Percentiles rank a stretch among this genome's conserved stretches.
Evolutionary conservation across 805 yeast species (phyloP).

Genomic region (Lachancea kluyveri): DNA sequence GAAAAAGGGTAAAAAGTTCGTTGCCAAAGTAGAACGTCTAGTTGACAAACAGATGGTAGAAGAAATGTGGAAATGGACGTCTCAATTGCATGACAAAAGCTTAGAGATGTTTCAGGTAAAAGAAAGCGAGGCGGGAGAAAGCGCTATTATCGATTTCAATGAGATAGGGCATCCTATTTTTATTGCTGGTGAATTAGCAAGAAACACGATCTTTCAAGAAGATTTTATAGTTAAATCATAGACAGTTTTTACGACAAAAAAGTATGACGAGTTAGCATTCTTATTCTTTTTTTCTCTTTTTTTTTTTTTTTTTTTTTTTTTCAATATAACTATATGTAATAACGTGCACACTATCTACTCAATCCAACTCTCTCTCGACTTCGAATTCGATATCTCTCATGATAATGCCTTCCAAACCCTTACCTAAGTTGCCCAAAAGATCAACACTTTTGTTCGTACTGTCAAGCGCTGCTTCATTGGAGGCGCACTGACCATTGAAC

Average conservation of each 20-base stretch:
- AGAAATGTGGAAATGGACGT: constrained; percentile 11
- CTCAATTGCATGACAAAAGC: constrained; percentile 8
- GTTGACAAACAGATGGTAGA: constrained; percentile 10
- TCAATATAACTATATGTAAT: too few species aligned
- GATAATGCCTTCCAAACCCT: constrained; percentile 60
- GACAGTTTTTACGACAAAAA: too few species aligned
- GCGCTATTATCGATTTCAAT: constrained; percentile 5
- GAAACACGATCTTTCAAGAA: constrained; percentile 3
- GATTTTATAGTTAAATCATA: too few species aligned
- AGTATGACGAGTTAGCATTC: too few species aligned
- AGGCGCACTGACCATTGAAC: constrained; percentile 38
- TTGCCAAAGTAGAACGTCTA: constrained; percentile 4
- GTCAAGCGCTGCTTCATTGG: constrained; percentile 31
- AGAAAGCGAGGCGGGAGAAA: constrained; percentile 1
- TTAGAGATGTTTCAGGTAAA: constrained; percentile 10
- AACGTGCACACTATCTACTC: too few species aligned
- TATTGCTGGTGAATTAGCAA: not conserved
- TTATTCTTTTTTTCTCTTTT: too few species aligned
- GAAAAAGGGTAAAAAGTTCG: constrained; percentile 4
- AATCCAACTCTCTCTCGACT: constrained; percentile 14
- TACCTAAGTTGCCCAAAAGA: constrained; percentile 50
- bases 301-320: too few species aligned
- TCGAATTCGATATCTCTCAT: constrained; percentile 49
- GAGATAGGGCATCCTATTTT: constrained; percentile 5
- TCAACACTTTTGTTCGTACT: constrained; percentile 44